Evolutionary conservation across 1,139 yeast genomes (phyloP).

Genomic region (Kodamaea derodonti): DNA sequence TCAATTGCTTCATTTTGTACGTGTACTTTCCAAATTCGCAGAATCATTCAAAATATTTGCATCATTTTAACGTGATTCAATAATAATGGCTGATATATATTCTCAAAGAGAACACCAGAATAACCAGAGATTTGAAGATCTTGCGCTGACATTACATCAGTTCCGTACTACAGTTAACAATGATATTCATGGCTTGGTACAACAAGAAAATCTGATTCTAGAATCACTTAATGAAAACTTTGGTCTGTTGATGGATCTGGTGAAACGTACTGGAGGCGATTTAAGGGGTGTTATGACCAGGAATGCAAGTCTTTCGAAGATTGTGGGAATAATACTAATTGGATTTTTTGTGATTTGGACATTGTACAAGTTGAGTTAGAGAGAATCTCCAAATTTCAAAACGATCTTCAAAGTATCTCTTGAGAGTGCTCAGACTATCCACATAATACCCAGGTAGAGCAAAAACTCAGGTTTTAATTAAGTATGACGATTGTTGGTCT

Average conservation of each 20-base stretch:
- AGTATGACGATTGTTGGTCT: too few species aligned
- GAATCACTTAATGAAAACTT: constrained; percentile 59
- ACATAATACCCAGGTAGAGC: too few species aligned
- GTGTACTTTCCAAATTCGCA: too few species aligned
- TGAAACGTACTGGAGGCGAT: constrained; percentile 64
- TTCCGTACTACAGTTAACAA: constrained; percentile 42
- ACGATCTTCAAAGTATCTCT: too few species aligned
- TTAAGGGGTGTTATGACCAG: constrained; percentile 50
- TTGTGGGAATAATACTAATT: constrained; percentile 48
- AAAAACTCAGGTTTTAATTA: too few species aligned
- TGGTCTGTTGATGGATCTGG: constrained; percentile 53
- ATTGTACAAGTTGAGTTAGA: constrained; percentile 44
- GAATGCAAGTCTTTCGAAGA: constrained; percentile 40
- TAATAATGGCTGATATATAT: constrained; percentile 36
- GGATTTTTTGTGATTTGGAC: constrained; percentile 67
- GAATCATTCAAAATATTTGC: too few species aligned
- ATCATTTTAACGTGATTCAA: too few species aligned
- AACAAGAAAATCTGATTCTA: constrained; percentile 41
- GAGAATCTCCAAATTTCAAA: too few species aligned
- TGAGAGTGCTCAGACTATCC: too few species aligned
- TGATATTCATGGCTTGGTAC: constrained; percentile 42
- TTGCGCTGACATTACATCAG: constrained; percentile 43
- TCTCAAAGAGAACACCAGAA: constrained; percentile 45
- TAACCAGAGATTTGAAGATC: constrained; percentile 42
- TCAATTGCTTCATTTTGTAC: too few species aligned